Evolutionary conservation across 345 rosid genomes (phyloP), one percentile per base, ranked within the genome.

Genomic region (Lepidium africanum): DNA sequence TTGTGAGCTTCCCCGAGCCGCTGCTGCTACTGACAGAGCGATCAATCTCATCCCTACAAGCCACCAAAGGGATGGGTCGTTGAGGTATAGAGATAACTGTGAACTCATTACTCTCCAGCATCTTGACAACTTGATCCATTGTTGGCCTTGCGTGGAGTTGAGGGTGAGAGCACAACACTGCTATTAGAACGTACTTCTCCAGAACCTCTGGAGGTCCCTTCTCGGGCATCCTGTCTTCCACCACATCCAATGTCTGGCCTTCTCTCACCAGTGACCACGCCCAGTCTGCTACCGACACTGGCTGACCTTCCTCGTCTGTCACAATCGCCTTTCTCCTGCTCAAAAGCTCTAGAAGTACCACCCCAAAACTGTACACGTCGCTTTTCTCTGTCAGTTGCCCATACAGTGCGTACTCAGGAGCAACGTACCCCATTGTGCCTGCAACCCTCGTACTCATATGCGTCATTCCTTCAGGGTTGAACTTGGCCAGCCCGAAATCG

Each of bases 371-470:
- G 64, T 86, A 92, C 57, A 92, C 98, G 12, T 92, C 98, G 33
- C 96, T 92, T 59, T 89, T 82, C 65, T 87, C 95, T 0, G 98
- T 92, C 72, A 92, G 60, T 25, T 92, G 95, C 53, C 96, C 98
- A 39, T 92, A 89, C 62, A 89, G 63, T 0, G 98, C 96, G 55
- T 92, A 92, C 84, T 92, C 98, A 0, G 98, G 98, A 4, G 98
- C 98, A 23, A 92, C 95, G 48, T 92, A 92, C 17, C 98, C 98
- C 98, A 86, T 87, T 12, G 98, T 92, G 10, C 98, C 98, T 0
- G 96, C 98, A 3, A 89, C 98, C 70, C 98, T 68, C 2, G 98
- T 92, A 83, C 91, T 92, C 84, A 86, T 46, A 81, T 89, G 96
- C 17, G 98, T 84, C 77, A 83, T 68, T 19, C 92, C 90, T 64